Percentiles rank a stretch among this genome's conserved stretches.
Evolutionary conservation across 805 yeast species (phyloP).

Genomic region (Wickerhamiella vanderwaltii): DNA sequence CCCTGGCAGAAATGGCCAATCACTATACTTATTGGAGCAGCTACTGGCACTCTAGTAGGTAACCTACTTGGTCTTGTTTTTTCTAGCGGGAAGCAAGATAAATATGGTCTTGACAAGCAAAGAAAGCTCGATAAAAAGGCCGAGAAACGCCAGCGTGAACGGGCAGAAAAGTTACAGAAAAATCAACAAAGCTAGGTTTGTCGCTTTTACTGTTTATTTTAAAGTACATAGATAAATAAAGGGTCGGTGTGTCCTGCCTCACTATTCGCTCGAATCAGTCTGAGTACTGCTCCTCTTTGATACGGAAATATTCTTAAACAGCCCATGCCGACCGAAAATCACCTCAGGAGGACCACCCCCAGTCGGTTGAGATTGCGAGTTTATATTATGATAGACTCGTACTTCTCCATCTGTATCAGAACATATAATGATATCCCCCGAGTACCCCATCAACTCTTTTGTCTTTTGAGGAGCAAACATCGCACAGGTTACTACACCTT

Average conservation of each 20-base stretch:
- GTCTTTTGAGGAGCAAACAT: conserved; percentile 11
- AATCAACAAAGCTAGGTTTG: neutral
- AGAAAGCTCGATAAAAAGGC: conserved; percentile 6
- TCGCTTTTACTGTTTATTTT: too few relatives aligned
- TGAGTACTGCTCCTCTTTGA: neutral
- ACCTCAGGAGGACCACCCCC: too few relatives aligned
- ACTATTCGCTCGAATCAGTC: neutral
- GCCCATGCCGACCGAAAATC: neutral
- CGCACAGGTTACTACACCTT: conserved; percentile 9
- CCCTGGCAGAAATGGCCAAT: conserved; percentile 96
- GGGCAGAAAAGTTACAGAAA: conserved; percentile 1
- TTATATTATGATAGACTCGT: conserved; percentile 6
- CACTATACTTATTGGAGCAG: conserved; percentile 69
- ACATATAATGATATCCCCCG: conserved; percentile 8
- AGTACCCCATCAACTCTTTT: neutral
- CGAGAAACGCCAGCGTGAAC: neutral
- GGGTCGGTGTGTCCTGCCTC: too few relatives aligned
- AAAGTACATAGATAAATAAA: too few relatives aligned
- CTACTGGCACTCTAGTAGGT: conserved; percentile 60
- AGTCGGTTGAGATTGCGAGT: too few relatives aligned
- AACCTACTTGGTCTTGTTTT: conserved; percentile 29
- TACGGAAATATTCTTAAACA: conserved; percentile 2
- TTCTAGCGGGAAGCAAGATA: neutral
- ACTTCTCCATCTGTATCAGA: conserved; percentile 8
- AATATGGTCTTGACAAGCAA: conserved; percentile 1